phyloP scores from a whole-genome alignment of 768 basidiomycete species.

The Leccinum obscurum region DNA sequence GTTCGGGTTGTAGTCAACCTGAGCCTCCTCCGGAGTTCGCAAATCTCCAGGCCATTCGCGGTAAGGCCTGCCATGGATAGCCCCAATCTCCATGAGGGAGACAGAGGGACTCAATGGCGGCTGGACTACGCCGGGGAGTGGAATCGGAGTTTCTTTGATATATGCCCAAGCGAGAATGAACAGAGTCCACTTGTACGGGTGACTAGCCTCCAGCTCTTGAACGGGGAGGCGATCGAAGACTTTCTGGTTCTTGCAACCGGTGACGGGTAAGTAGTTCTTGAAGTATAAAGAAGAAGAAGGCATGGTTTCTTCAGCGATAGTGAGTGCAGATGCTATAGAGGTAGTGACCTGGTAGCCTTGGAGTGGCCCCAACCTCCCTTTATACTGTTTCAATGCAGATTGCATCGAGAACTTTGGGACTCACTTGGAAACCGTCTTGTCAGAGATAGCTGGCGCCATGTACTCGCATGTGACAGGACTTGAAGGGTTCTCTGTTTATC shows the following conservation, averaged over 20 bases:
- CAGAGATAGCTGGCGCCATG: not conserved
- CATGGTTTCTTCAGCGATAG: not conserved
- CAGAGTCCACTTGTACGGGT: constrained; percentile 28
- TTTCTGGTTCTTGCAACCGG: constrained; percentile 16
- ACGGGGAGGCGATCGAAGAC: constrained; percentile 24
- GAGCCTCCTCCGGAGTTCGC: constrained; percentile 14
- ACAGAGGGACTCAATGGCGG: constrained; percentile 6
- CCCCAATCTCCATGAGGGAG: constrained; percentile 25
- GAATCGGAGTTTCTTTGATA: constrained; percentile 14
- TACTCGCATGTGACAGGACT: not conserved
- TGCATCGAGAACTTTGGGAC: not conserved
- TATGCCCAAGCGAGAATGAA: constrained; percentile 26
- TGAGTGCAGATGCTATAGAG: constrained; percentile 4
- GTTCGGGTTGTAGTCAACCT: constrained; percentile 14
- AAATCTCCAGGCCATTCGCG: constrained; percentile 27
- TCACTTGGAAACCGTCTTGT: not conserved
- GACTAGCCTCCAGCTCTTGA: constrained; percentile 17
- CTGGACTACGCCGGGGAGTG: constrained; percentile 16
- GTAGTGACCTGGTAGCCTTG: constrained; percentile 4
- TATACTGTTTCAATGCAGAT: constrained; percentile 3
- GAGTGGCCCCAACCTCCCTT: not conserved
- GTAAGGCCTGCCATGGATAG: constrained; percentile 28
- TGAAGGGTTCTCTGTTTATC: not conserved
- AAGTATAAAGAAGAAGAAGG: not conserved
- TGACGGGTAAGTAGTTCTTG: constrained; percentile 21